These are phyloP conservation scores for Solanum hybrid DNA, from an alignment of 305 asterid species.

Conservation along the genomic window DNA sequence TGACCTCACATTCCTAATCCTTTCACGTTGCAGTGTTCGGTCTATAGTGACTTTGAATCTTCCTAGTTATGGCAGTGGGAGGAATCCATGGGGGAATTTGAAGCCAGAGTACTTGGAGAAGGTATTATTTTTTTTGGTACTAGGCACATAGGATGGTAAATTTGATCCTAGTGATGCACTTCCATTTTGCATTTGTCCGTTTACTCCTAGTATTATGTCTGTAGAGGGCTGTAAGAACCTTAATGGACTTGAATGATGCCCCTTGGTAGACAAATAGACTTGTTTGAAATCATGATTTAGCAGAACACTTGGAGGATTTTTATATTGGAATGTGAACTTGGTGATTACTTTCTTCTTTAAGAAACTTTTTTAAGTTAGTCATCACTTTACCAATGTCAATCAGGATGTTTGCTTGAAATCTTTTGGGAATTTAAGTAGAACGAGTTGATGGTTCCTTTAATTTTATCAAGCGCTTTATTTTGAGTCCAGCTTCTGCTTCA, in stretches of 20 bases:
- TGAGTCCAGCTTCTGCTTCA: background rate
- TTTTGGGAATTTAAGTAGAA: background rate
- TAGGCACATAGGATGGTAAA: background rate
- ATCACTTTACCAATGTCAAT: background rate
- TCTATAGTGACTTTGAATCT: conserved; percentile 88
- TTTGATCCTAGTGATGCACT: background rate
- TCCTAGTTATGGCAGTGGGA: conserved; percentile 97
- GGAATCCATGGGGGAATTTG: conserved; percentile 97
- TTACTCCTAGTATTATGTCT: background rate
- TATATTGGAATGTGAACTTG: background rate
- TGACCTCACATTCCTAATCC: conserved; percentile 7
- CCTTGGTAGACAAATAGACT: background rate
- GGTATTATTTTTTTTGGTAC: conserved; percentile 29
- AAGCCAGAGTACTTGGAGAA: conserved; percentile 87
- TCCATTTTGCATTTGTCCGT: background rate
- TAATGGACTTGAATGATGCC: background rate
- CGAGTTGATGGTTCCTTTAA: background rate
- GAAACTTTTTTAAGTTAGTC: background rate
- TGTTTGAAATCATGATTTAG: background rate
- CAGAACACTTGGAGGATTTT: background rate
- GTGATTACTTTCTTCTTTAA: background rate
- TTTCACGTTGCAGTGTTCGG: conserved; percentile 59
- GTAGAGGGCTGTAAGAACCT: background rate
- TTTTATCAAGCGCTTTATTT: background rate
- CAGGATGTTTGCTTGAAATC: background rate